These are phyloP conservation scores for Protomyces pachydermus DNA, from an alignment of 1,139 yeast genomes.

Conservation along the genomic window DNA sequence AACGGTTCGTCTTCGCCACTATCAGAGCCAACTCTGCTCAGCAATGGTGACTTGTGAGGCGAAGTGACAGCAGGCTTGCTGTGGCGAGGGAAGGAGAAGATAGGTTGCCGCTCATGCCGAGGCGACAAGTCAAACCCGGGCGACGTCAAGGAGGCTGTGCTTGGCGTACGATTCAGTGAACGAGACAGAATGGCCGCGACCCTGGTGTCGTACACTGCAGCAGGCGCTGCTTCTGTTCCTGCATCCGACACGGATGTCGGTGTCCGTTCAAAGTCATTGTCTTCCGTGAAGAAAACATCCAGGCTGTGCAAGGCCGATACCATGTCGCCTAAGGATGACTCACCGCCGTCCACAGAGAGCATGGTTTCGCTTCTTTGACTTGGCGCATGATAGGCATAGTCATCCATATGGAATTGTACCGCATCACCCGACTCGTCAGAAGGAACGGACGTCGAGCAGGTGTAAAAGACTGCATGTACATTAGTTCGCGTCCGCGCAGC, in stretches of 20 bases:
- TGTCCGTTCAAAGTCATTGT: slow-evolving; percentile 38
- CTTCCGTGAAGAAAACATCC: slow-evolving; percentile 86
- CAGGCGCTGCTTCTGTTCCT: slow-evolving; percentile 54
- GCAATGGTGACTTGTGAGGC: slow-evolving; percentile 5
- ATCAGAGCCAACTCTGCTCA: slow-evolving; percentile 7
- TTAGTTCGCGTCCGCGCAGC: slow-evolving; percentile 85
- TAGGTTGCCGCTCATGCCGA: neutral
- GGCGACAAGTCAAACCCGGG: slow-evolving; percentile 22
- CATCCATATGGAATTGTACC: slow-evolving; percentile 35
- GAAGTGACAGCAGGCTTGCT: neutral
- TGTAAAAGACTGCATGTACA: slow-evolving; percentile 90
- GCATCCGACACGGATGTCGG: slow-evolving; percentile 41
- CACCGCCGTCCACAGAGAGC: slow-evolving; percentile 33
- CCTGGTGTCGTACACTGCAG: slow-evolving; percentile 63
- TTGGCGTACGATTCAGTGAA: slow-evolving; percentile 69
- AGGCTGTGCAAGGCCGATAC: slow-evolving; percentile 94
- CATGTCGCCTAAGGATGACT: slow-evolving; percentile 79
- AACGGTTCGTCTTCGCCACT: slow-evolving; percentile 2
- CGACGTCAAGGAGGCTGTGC: slow-evolving; percentile 60
- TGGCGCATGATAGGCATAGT: slow-evolving; percentile 30
- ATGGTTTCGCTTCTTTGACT: slow-evolving; percentile 33
- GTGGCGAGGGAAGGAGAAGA: slow-evolving; percentile 20
- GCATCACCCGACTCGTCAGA: slow-evolving; percentile 34
- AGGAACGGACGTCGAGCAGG: slow-evolving; percentile 51
- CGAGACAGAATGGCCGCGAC: slow-evolving; percentile 69